A percentile compares a stretch with the other conserved stretches of the same genome.
phyloP scores from a whole-genome alignment of 495 filamentous ascomycete species.

The Xylaria sp. region DNA sequence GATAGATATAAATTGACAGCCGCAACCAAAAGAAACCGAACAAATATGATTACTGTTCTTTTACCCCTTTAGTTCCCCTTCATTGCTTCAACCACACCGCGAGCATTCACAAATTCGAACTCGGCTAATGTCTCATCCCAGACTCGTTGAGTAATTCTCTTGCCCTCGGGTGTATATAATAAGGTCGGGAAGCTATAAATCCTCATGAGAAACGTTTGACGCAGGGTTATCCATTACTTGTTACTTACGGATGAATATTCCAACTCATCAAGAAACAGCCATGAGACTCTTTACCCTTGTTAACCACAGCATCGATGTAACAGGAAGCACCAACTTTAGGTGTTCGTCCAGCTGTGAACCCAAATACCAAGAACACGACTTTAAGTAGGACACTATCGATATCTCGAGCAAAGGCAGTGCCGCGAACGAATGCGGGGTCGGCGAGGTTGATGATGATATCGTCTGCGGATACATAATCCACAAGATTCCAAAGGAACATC shows the following conservation, averaged over 20 bases:
- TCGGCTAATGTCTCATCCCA: constrained; percentile 54
- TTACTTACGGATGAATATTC: constrained; percentile 48
- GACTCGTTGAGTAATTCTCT: constrained; percentile 37
- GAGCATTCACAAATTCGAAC: constrained; percentile 46
- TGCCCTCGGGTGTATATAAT: constrained; percentile 46
- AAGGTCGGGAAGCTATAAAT: constrained; percentile 32
- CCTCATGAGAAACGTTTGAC: background rate
- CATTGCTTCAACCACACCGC: constrained; percentile 39
- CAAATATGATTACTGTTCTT: too few species aligned
- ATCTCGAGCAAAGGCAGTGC: constrained; percentile 50
- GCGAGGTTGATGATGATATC: constrained; percentile 58
- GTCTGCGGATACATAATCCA: constrained; percentile 49
- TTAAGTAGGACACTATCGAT: background rate
- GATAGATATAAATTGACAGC: too few species aligned
- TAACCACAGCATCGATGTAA: constrained; percentile 47
- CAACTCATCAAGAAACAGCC: constrained; percentile 50
- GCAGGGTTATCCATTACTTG: background rate
- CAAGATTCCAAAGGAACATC: constrained; percentile 52
- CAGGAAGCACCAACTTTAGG: constrained; percentile 43
- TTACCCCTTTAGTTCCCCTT: too few species aligned
- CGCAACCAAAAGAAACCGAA: too few species aligned
- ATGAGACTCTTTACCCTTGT: constrained; percentile 51
- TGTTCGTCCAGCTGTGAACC: constrained; percentile 35
- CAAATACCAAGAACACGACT: constrained; percentile 22
- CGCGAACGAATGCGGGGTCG: constrained; percentile 53